phyloP scores from a whole-genome alignment of 1,284 basidiomycete species.

The Salmacisia buchloeana region DNA sequence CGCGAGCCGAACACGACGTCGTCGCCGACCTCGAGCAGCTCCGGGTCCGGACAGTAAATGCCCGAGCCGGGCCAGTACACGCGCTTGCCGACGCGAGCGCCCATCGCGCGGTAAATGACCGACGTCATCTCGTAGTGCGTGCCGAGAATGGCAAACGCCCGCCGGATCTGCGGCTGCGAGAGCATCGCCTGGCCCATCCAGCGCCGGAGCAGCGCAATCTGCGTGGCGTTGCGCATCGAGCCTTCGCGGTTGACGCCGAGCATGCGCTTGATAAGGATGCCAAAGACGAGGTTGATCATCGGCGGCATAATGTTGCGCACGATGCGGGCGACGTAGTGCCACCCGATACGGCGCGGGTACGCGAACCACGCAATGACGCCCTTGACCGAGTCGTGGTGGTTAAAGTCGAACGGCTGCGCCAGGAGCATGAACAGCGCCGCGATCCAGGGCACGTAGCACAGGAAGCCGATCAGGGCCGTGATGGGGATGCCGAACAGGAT shows the following conservation, averaged over 20 bases:
- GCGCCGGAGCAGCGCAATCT: conserved; percentile 47
- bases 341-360: conserved; percentile 47
- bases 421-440: conserved; percentile 49
- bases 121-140: conserved; percentile 51
- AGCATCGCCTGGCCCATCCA: conserved; percentile 47
- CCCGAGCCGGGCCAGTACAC: conserved; percentile 51
- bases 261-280: conserved; percentile 44
- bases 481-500: conserved; percentile 44
- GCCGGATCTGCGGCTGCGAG: conserved; percentile 41
- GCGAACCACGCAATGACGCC: conserved; percentile 50
- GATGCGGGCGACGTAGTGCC: conserved; percentile 49
- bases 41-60: conserved; percentile 50
- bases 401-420: conserved; percentile 46
- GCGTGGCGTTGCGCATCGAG: conserved; percentile 49
- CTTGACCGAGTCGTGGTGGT: conserved; percentile 47
- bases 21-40: conserved; percentile 49
- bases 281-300: conserved; percentile 44
- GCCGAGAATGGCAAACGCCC: conserved; percentile 44
- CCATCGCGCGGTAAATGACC: conserved; percentile 49
- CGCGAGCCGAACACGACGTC: conserved; percentile 50
- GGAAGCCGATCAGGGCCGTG: conserved; percentile 34
- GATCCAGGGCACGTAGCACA: conserved; percentile 49
- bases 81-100: conserved; percentile 47
- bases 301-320: conserved; percentile 48
- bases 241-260: conserved; percentile 48